Conservation (phyloP, 495 filamentous ascomycete species). For the Aspergillus diversus region DNA sequence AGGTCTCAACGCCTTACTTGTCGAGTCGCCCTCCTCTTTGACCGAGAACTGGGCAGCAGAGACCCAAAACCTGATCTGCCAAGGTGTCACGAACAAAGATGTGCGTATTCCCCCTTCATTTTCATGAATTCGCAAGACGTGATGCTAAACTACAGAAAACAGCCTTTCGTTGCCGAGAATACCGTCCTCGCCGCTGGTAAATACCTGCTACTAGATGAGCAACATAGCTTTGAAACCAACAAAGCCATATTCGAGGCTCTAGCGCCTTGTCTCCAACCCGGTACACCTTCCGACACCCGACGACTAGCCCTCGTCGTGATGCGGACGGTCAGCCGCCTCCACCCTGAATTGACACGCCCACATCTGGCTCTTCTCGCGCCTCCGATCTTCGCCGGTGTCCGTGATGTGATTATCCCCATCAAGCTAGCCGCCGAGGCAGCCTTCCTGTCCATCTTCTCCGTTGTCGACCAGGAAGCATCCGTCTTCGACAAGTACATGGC, state of each 20-base stretch:
- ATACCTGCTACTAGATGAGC: conserved; percentile 71
- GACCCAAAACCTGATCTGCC: conserved; percentile 72
- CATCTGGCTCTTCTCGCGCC: conserved; percentile 78
- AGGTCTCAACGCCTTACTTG: conserved; percentile 83
- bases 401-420: conserved; percentile 92
- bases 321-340: conserved; percentile 76
- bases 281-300: conserved; percentile 77
- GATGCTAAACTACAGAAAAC: conserved; percentile 25
- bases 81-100: conserved; percentile 76
- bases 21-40: conserved; percentile 73
- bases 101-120: conserved; percentile 46
- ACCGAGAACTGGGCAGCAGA: conserved; percentile 69
- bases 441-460: conserved; percentile 90
- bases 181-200: conserved; percentile 94
- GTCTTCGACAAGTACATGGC: conserved; percentile 92
- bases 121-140: conserved; percentile 1
- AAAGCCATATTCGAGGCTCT: conserved; percentile 81
- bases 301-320: conserved; percentile 87
- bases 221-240: conserved; percentile 61
- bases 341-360: conserved; percentile 75
- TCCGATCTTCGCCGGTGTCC: conserved; percentile 85
- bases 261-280: conserved; percentile 72
- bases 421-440: conserved; percentile 95
- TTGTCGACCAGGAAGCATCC: conserved; percentile 80
- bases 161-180: conserved; percentile 87